Evolutionary conservation across 2,329 filamentous ascomycete species (phyloP).

Genomic region (Botrytis elliptica): DNA sequence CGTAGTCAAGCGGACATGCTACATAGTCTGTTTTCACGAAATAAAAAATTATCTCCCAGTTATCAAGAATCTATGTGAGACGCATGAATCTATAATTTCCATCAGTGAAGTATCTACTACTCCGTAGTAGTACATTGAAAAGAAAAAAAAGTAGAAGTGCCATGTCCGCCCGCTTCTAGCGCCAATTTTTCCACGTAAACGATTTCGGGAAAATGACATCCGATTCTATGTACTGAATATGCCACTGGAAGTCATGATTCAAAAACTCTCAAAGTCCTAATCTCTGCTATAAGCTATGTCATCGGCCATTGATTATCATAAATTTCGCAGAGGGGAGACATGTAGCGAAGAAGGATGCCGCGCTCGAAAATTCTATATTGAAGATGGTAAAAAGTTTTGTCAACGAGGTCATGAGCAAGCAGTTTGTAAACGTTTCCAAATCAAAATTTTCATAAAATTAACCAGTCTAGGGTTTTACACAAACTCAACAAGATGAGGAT

Average conservation of each 20-base stretch:
- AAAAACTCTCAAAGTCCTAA: not conserved
- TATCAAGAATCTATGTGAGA: not conserved
- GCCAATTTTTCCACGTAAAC: not conserved
- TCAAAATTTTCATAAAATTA: conserved; percentile 26
- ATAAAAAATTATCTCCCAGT: conserved; percentile 29
- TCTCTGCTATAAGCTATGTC: conserved; percentile 31
- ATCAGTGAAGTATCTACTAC: not conserved
- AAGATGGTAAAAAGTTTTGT: conserved; percentile 65
- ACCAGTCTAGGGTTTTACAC: conserved; percentile 37
- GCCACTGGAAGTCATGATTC: not conserved
- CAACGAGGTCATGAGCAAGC: conserved; percentile 63
- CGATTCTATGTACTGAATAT: not conserved
- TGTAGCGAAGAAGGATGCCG: conserved; percentile 61
- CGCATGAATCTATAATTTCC: not conserved
- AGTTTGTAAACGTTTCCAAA: conserved; percentile 40
- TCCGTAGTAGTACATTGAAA: not conserved
- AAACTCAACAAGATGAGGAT: conserved; percentile 62
- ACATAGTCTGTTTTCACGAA: conserved; percentile 34
- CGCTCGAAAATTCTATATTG: conserved; percentile 56
- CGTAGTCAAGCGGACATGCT: conserved; percentile 39
- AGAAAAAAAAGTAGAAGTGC: not conserved
- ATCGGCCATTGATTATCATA: conserved; percentile 37
- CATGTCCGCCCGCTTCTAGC: conserved; percentile 8
- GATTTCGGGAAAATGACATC: not conserved
- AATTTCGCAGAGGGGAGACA: conserved; percentile 45